Evolutionary conservation across 169 alveolate genomes (phyloP), one percentile per base, ranked within the genome.

Genomic region (Babesia divergens): DNA sequence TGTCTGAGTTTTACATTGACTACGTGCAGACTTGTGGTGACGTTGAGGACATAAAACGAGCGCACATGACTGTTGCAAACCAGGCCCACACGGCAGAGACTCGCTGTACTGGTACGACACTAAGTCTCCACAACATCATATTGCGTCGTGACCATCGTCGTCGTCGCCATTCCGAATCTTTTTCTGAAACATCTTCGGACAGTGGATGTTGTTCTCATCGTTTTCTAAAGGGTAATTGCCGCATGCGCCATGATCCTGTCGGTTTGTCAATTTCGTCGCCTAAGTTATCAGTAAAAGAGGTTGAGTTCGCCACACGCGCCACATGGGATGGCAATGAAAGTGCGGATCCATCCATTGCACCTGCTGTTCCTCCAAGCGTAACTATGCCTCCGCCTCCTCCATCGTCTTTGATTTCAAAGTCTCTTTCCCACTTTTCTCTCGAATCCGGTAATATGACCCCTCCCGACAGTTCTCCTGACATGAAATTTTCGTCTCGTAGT

Each of bases 261-360:
- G 11, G 42, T 11, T 38, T 50, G 7, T 46, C 70, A 6, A 34
- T 40, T 14, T 42, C 75, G n/a, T 66, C 83, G 8, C 67, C 74
- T 13, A 67, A 37, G 46, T 64, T 68, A 18, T 20, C 84, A 6
- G 32, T 65, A 13, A 40, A 62, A 14, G 83, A 79, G 37, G 34
- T 69, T 18, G 87, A 79, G 55, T 49, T 53, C 22, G 74, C 53
- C 38, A 79, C 87, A 13, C 66, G 87, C 47, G 87, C 87, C 42
- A 79, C 87, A 6, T 79, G 87, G 87, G 64, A 68, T 40, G 87
- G 87, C 44, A 62, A 16, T 42, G 87, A 79, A 46, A 60, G 80
- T 24, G 87, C 82, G 8, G 87, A 79, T 24, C 87, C 87, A 16
- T 79, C 87, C 34, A 68, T 79, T 42, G 87, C 87, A 16, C 87